Base-by-base conservation (phyloP, 306 rosid species). In the Rosa lucieae region DNA sequence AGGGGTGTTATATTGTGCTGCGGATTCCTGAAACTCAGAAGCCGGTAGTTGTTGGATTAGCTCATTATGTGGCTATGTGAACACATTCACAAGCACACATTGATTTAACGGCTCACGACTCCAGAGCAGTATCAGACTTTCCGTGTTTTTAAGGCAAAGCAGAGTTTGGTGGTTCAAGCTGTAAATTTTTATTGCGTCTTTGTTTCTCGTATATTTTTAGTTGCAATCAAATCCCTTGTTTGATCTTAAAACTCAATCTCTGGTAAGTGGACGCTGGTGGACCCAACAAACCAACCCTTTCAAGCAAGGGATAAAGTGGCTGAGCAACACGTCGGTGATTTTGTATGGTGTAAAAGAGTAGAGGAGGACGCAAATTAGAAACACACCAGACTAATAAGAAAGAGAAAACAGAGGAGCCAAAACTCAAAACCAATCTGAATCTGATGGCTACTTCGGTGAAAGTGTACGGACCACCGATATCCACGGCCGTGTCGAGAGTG, bases 401-500 rank as follows among this genome's bases (percentile, higher is more conserved):
- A 73, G 67, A 1, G 14, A 37, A 76, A n/a, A 35, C 17, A 82
- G 12, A 23, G 6, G 20, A 73, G 52, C 72, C 3, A 29, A 12
- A 51, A 10, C 4, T 18, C 35, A 26, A 51, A 21, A 17, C 18
- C 12, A 56, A 29, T 9, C 73, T 51, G 26, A 44, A 6, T 29
- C 68, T 12, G 78, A 94, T 90, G 98, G 90, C 89, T 35, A 74
- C 84, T 43, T 78, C 90, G 0, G 97, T 88, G 72, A 89, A 86
- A 78, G 92, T 94, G 86, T 94, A 87, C 88, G 98, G 98, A 69
- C 94, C 97, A 40, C 72, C 91, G 58, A 21, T 86, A n/a, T 94
- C 97, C 2, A 89, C 98, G 0, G 94, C 93, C 0, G 94, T 94
- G 55, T 89, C 98, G 2, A 87, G 98, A 74, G 97, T 94, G 5